These are phyloP conservation scores for Chytriomyces confervae DNA, from an alignment of 192 early-diverging fungal species.

Conservation along the genomic window DNA sequence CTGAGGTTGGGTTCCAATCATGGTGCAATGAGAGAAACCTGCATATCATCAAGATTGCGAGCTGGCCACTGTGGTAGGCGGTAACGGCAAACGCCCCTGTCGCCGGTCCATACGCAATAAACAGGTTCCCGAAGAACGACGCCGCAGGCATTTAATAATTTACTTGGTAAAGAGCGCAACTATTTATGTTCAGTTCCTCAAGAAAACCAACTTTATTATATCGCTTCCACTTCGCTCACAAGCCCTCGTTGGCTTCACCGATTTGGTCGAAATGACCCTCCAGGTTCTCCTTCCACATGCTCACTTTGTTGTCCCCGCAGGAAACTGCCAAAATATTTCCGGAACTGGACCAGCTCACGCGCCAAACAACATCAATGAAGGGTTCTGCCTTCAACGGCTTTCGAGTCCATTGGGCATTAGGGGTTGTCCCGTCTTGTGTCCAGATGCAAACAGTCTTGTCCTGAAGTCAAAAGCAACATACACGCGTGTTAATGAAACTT, in stretches of 20 bases:
- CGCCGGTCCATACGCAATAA: conserved; percentile 78
- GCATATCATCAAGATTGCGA: conserved; percentile 73
- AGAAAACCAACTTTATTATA: not conserved
- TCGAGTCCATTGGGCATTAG: conserved; percentile 71
- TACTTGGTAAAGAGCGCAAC: not conserved
- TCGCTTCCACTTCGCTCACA: conserved; percentile 6
- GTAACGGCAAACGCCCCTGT: conserved; percentile 74
- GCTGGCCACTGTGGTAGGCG: conserved; percentile 70
- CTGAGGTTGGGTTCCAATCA: not conserved
- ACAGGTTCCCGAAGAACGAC: conserved; percentile 72
- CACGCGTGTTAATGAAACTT: not conserved
- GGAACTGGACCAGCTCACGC: conserved; percentile 94
- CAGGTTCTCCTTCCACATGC: conserved; percentile 94
- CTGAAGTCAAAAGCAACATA: conserved; percentile 38
- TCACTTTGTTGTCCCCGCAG: conserved; percentile 95
- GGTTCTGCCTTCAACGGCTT: conserved; percentile 72
- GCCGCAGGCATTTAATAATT: conserved; percentile 21
- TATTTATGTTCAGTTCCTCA: not conserved
- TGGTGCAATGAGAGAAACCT: conserved; percentile 54
- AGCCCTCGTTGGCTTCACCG: conserved; percentile 64
- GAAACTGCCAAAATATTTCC: conserved; percentile 97
- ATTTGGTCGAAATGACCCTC: conserved; percentile 90
- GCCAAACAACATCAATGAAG: conserved; percentile 97
- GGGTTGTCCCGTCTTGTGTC: conserved; percentile 75
- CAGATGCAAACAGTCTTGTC: conserved; percentile 96